These are phyloP conservation scores for Irineochytrium annulatum DNA, from an alignment of 192 early-diverging fungal species.

Conservation along the genomic window DNA sequence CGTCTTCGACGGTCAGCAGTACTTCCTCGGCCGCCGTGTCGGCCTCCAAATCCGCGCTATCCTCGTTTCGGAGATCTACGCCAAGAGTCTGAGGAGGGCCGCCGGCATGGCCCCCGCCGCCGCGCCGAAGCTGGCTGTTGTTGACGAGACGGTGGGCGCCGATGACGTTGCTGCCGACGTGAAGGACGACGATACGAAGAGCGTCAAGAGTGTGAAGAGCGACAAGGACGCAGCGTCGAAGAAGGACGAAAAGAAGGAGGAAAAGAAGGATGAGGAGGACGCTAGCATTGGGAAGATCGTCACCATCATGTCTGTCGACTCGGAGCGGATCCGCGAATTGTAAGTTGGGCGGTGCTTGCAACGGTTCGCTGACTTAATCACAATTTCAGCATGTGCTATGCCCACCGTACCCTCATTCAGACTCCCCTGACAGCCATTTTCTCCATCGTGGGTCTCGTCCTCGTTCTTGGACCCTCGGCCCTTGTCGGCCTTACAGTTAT, in stretches of 20 bases:
- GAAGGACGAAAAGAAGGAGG: slow-evolving; percentile 7
- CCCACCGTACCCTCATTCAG: background rate
- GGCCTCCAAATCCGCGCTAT: slow-evolving; percentile 31
- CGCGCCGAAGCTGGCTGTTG: background rate
- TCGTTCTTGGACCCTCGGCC: slow-evolving; percentile 29
- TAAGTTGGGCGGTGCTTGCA: too few relatives aligned
- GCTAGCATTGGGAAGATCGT: slow-evolving; percentile 43
- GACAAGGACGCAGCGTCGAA: slow-evolving; percentile 1
- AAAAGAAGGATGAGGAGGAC: slow-evolving; percentile 23
- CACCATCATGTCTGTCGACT: slow-evolving; percentile 43
- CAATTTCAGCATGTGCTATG: background rate
- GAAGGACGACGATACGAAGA: slow-evolving; percentile 9
- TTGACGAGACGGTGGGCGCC: background rate
- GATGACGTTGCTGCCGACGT: slow-evolving; percentile 5
- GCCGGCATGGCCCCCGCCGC: slow-evolving; percentile 9
- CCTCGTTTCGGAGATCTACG: slow-evolving; percentile 41
- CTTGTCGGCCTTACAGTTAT: slow-evolving; percentile 34
- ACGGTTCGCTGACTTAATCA: too few relatives aligned
- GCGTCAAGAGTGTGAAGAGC: background rate
- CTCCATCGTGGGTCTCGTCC: slow-evolving; percentile 15
- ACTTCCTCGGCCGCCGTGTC: slow-evolving; percentile 39
- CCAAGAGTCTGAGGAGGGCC: slow-evolving; percentile 36
- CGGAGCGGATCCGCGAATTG: slow-evolving; percentile 35
- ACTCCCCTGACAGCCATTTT: slow-evolving; percentile 21
- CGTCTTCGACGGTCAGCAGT: slow-evolving; percentile 36